Evolutionary conservation across 2,329 filamentous ascomycete genomes (phyloP).

Genomic region (Aspergillus fumigatiaffinis): DNA sequence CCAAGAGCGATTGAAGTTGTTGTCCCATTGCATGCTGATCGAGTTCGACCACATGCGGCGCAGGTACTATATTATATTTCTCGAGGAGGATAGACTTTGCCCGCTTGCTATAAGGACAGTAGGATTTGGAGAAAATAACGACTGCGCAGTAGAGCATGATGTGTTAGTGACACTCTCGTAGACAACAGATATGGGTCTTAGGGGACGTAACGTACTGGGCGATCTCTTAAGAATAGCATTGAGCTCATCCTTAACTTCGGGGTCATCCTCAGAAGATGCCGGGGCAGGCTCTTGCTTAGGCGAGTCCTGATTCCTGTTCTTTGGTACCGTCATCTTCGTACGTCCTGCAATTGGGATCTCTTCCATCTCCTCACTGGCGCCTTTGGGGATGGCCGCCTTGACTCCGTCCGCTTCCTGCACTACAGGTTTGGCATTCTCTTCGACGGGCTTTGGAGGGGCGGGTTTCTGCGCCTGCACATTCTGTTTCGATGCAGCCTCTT

Average conservation of each 20-base stretch:
- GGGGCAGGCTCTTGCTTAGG: constrained; percentile 43
- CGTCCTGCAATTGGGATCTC: constrained; percentile 52
- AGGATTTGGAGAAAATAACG: constrained; percentile 93
- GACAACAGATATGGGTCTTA: background rate
- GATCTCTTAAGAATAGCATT: constrained; percentile 77
- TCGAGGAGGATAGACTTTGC: constrained; percentile 83
- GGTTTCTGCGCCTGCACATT: constrained; percentile 59
- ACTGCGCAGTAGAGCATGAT: constrained; percentile 49
- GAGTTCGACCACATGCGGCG: constrained; percentile 85
- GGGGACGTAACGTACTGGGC: constrained; percentile 60
- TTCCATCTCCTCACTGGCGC: constrained; percentile 35
- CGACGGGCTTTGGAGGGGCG: constrained; percentile 54
- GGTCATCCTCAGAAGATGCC: constrained; percentile 43
- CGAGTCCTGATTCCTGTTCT: constrained; percentile 27
- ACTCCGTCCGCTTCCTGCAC: background rate
- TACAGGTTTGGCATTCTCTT: constrained; percentile 25
- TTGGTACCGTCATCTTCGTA: constrained; percentile 47
- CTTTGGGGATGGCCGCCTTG: constrained; percentile 34
- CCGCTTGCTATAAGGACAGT: constrained; percentile 79
- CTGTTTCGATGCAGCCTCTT: constrained; percentile 50
- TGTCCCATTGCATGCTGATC: constrained; percentile 74
- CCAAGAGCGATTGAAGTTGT: constrained; percentile 67
- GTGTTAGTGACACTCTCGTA: background rate
- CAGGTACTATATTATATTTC: constrained; percentile 76
- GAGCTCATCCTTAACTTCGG: constrained; percentile 62